phyloP scores from a whole-genome alignment of 2,329 filamentous ascomycete species.

The Diaporthe helianthi region DNA sequence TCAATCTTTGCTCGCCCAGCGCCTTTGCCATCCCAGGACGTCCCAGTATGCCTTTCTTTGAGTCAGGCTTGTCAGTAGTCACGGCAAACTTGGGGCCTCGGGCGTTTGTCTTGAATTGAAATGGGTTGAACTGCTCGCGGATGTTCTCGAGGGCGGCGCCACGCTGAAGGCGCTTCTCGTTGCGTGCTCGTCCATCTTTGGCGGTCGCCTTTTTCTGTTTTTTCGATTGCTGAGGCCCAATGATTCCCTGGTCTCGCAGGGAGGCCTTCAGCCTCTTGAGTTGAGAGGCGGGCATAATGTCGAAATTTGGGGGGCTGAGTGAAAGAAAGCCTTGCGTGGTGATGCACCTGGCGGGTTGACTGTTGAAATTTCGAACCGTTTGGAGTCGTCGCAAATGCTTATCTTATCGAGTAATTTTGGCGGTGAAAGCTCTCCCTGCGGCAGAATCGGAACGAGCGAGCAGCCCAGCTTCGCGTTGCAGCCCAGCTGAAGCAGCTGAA shows the following conservation, averaged over 20 bases:
- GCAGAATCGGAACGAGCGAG: constrained; percentile 37
- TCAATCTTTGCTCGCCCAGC: constrained; percentile 82
- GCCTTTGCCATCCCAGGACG: constrained; percentile 87
- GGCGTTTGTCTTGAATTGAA: constrained; percentile 85
- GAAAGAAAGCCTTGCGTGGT: neutral
- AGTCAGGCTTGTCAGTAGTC: constrained; percentile 69
- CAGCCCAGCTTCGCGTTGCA: no score
- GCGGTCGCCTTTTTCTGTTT: constrained; percentile 84
- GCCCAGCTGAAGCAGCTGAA: constrained; percentile 25
- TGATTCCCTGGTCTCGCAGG: constrained; percentile 85
- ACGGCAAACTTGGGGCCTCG: constrained; percentile 86
- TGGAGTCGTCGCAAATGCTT: constrained; percentile 31
- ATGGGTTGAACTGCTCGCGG: constrained; percentile 96
- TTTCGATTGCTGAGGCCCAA: constrained; percentile 92
- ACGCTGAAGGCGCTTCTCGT: constrained; percentile 77
- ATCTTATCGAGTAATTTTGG: constrained; percentile 43
- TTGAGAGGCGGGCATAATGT: constrained; percentile 89
- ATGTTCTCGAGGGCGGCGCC: constrained; percentile 83
- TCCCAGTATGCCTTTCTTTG: constrained; percentile 68
- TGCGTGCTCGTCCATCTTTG: constrained; percentile 68
- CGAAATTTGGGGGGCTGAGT: neutral
- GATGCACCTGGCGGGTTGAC: neutral
- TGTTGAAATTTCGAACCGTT: constrained; percentile 10
- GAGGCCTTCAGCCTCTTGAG: constrained; percentile 95
- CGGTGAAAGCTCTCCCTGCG: constrained; percentile 38